Evolutionary conservation across 768 basidiomycete genomes (phyloP).

Genomic region (Asterophora lycoperdoides): DNA sequence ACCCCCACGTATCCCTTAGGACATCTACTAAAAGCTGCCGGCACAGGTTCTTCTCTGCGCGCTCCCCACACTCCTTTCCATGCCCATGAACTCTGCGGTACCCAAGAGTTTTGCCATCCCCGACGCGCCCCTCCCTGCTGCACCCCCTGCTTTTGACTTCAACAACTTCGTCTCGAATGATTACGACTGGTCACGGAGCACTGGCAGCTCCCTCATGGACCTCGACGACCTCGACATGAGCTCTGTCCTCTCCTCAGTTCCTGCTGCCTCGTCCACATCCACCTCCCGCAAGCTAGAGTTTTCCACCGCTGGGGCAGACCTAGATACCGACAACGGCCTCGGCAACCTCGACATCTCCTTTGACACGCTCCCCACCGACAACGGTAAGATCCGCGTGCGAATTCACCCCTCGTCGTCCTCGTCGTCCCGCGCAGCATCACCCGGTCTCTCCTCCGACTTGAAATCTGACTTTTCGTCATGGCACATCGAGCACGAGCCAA

Average conservation of each 20-base stretch:
- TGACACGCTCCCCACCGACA: conserved; percentile 57
- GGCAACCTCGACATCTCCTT: conserved; percentile 70
- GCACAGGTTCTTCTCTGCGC: conserved; percentile 72
- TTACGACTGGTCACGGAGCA: conserved; percentile 50
- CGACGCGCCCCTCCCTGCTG: conserved; percentile 35
- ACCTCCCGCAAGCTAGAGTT: conserved; percentile 53
- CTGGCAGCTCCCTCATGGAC: conserved; percentile 41
- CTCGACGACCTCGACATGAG: conserved; percentile 38
- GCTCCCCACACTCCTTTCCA: conserved; percentile 67
- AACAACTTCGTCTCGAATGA: conserved; percentile 46
- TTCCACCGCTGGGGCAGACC: conserved; percentile 39
- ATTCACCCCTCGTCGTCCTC: conserved; percentile 58
- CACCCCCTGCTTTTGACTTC: conserved; percentile 45
- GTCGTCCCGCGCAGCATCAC: conserved; percentile 38
- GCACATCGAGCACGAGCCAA: conserved; percentile 20
- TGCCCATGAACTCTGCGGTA: conserved; percentile 53
- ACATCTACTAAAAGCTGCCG: conserved; percentile 13
- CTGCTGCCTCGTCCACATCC: conserved; percentile 26
- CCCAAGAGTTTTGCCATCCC: conserved; percentile 57
- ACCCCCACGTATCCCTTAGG: conserved; percentile 9
- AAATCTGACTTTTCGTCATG: conserved; percentile 24
- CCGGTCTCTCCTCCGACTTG: conserved; percentile 20
- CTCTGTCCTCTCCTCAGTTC: conserved; percentile 23
- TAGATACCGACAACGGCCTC: conserved; percentile 43
- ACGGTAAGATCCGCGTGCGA: conserved; percentile 70